Conservation (phyloP, 1,284 basidiomycete genomes). For the Sporisorium graminicola region DNA sequence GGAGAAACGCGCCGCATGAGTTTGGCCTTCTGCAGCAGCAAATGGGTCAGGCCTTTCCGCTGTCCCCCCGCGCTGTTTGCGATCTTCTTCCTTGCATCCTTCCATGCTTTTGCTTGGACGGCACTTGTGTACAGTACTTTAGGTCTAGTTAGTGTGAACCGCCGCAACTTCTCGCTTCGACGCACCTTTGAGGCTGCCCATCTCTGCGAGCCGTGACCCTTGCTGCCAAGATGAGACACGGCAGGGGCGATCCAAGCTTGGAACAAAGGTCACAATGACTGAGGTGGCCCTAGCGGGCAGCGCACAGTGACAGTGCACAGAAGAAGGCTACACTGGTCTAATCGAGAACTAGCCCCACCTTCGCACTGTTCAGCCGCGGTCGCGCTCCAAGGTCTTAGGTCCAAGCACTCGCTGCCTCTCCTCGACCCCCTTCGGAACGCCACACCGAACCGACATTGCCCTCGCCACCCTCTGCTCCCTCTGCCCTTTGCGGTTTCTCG, state of each 20-base stretch:
- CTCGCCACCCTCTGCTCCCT: slow-evolving; percentile 11
- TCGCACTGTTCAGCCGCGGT: slow-evolving; percentile 3
- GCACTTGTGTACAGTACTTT: background rate
- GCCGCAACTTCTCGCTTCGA: background rate
- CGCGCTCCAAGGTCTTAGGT: background rate
- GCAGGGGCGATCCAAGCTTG: background rate
- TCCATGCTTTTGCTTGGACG: background rate
- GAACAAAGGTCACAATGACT: background rate
- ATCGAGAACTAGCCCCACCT: background rate
- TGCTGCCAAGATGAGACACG: slow-evolving; percentile 12
- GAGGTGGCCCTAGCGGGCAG: background rate
- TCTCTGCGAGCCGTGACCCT: slow-evolving; percentile 23
- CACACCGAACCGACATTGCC: slow-evolving; percentile 11
- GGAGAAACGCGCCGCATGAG: slow-evolving; percentile 6
- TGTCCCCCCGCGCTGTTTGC: background rate
- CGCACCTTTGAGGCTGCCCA: too few species aligned
- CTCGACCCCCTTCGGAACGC: slow-evolving; percentile 15
- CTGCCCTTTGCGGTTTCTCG: background rate
- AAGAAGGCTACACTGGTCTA: background rate
- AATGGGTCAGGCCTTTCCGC: background rate
- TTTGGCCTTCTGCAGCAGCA: slow-evolving; percentile 11
- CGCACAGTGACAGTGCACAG: background rate
- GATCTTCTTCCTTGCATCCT: slow-evolving; percentile 4
- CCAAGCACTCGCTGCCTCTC: background rate
- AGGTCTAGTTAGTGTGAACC: background rate